phyloP scores from a whole-genome alignment of 2,329 filamentous ascomycete species.

The Colletotrichum trifolii region DNA sequence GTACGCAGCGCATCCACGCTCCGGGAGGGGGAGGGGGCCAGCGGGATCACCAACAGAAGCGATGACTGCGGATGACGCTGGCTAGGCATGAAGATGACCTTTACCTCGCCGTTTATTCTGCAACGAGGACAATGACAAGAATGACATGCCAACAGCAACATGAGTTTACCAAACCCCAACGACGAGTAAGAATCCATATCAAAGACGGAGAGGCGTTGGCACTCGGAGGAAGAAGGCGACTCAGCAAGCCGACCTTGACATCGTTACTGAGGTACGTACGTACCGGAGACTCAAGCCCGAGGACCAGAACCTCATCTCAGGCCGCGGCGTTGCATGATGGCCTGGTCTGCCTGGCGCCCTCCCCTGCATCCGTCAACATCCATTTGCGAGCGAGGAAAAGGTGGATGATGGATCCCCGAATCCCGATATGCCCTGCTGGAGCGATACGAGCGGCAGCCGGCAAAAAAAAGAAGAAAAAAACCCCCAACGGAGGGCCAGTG shows the following conservation, averaged over 20 bases:
- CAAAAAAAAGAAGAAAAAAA: slow-evolving; percentile 2
- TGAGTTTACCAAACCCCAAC: not conserved
- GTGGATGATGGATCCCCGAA: slow-evolving; percentile 32
- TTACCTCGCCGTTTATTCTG: not conserved
- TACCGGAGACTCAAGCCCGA: not conserved
- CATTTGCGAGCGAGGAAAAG: not conserved
- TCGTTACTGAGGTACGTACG: too few relatives aligned
- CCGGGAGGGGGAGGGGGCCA: slow-evolving; percentile 13
- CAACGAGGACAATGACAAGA: not conserved
- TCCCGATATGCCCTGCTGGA: slow-evolving; percentile 27
- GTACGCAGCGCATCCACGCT: slow-evolving; percentile 26
- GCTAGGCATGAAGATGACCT: not conserved
- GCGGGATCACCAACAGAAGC: slow-evolving; percentile 15
- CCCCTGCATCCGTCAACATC: too few relatives aligned
- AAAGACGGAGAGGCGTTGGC: not conserved
- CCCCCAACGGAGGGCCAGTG: not conserved
- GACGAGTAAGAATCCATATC: not conserved
- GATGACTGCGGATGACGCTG: slow-evolving; percentile 4
- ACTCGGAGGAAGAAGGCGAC: not conserved
- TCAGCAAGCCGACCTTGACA: too few relatives aligned
- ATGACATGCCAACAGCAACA: slow-evolving; percentile 1
- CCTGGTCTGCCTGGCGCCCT: too few relatives aligned
- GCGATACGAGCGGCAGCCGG: slow-evolving; percentile 35
- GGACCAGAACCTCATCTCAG: slow-evolving; percentile 9
- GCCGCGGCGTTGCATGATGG: slow-evolving; percentile 18